Base-by-base conservation (phyloP, 2,329 filamentous ascomycete species). In the Aureobasidium sp. region DNA sequence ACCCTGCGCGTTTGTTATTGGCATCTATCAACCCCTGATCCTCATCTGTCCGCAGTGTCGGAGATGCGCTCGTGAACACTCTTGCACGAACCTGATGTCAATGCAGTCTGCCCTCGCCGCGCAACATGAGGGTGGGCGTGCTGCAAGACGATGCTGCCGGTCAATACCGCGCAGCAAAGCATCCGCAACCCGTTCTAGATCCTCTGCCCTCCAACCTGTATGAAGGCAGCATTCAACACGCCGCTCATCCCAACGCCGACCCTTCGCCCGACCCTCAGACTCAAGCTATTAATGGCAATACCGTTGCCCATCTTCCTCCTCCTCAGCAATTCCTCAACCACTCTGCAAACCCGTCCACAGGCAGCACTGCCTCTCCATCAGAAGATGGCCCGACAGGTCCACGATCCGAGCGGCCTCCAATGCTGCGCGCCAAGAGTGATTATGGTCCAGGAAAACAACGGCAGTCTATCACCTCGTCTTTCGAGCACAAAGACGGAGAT, bases 351-450 rank as follows among this genome's bases (percentile, higher is more conserved):
- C 55, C 36, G 1, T 48, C 55, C 13, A 27, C 57, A 32, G 20
- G 17, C 32, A 39, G 32, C 44, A 10, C 53, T 13, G 32, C 17
- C 23, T 59, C 55, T 27, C 34, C 55, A 17, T 32, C 34, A n/a
- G 57, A 60, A 41, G 46, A 60, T 60, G 57, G 34, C n/a, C 46
- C 34, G 37, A 34, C 32, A n/a, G 23, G 5, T 34, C 9, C 57
- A 34, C 34, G 44, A 34, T 42, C 42, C 46, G 32, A 62, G 41
- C 62, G 58, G 52, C 76, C 78, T 10, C 70, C 72, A 65, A 63
- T 80, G 64, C 72, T 78, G 64, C 77, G 81, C 66, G 77, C 84
- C 62, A 80, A 78, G 71, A 82, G 79, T 70, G 79, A 85, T 66
- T 79, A 79, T 74, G 79, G 78, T 42, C 77, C 80, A 46, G 60